Evolutionary conservation across 352 stramenopile species (phyloP).

Genomic region (Globisporangium abappressorium): DNA sequence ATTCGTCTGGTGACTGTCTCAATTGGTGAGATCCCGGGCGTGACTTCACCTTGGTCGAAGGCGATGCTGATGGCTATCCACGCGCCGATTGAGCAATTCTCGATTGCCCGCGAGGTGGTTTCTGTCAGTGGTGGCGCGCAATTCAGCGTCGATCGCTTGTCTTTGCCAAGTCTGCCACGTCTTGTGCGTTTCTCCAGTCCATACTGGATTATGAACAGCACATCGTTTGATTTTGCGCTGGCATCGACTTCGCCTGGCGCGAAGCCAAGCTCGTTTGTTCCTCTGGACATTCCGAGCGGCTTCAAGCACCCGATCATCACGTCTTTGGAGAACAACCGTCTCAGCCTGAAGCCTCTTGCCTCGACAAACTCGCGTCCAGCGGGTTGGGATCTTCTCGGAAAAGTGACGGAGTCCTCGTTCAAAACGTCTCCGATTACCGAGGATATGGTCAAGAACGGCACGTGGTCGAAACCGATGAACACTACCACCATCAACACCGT

Average conservation of each 20-base stretch:
- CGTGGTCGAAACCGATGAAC: constrained; percentile 84
- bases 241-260: constrained; percentile 53
- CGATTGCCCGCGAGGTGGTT: constrained; percentile 56
- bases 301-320: constrained; percentile 71
- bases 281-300: constrained; percentile 36
- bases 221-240: constrained; percentile 60
- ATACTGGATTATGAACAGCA: constrained; percentile 88
- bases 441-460: constrained; percentile 54
- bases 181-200: constrained; percentile 79
- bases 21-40: constrained; percentile 16
- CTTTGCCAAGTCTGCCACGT: constrained; percentile 57
- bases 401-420: constrained; percentile 50
- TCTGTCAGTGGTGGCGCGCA: constrained; percentile 45
- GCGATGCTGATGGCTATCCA: constrained; percentile 85
- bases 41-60: constrained; percentile 67
- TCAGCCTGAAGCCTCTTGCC: constrained; percentile 64
- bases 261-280: constrained; percentile 42
- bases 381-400: constrained; percentile 56
- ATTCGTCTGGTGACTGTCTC: constrained; percentile 54
- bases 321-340: constrained; percentile 51
- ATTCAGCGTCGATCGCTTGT: constrained; percentile 77
- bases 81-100: constrained; percentile 67
- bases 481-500: constrained; percentile 84
- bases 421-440: constrained; percentile 45
- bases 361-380: constrained; percentile 45